Base-by-base conservation (phyloP, 257 asterid species). In the Paulownia fortunei region DNA sequence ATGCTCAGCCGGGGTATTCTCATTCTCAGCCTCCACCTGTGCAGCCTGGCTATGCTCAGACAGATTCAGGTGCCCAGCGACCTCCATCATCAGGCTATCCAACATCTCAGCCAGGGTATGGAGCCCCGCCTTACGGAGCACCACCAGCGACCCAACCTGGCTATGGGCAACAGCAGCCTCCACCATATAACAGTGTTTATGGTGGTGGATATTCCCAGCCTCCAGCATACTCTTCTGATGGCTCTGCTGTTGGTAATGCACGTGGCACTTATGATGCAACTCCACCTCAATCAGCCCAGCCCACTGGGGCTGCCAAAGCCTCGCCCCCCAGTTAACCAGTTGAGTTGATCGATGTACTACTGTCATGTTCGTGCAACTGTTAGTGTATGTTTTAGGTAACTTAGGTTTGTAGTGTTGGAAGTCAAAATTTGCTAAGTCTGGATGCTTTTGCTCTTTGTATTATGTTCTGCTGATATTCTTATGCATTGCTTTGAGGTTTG, bases 191-290 rank as follows among this genome's bases (percentile, higher is more conserved):
- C 41, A 63, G 83, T 74, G 73, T 81, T 32, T 89, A 89, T 72
- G 83, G 87, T 47, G 84, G 82, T 80, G 91, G 87, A 47, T 87
- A 89, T 79, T 47, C 97, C 36, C 92, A 87, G 85, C 88, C 91
- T 59, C 84, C 87, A 26, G 85, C 84, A 6, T 89, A 91, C 72
- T 59, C 96, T 21, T 42, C 88, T 56, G 96, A 88, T 80, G 90
- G 83, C 9, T 75, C 78, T 49, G 37, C 83, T 49, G 84, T 82
- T 19, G 86, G 83, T 27, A 68, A 55, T 80, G 84, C 82, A 13
- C 79, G 81, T 27, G 81, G 82, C 34, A 61, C 76, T 24, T 79
- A 82, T 27, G 92, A 86, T 68, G 82, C 89, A 11, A 58, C 86
- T 64, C 88, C 91, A 24, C 69, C 92, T 3, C 96, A 82, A 78